These are phyloP conservation scores for Boletus rex-veris DNA, from an alignment of 768 basidiomycete species.

Conservation along the genomic window DNA sequence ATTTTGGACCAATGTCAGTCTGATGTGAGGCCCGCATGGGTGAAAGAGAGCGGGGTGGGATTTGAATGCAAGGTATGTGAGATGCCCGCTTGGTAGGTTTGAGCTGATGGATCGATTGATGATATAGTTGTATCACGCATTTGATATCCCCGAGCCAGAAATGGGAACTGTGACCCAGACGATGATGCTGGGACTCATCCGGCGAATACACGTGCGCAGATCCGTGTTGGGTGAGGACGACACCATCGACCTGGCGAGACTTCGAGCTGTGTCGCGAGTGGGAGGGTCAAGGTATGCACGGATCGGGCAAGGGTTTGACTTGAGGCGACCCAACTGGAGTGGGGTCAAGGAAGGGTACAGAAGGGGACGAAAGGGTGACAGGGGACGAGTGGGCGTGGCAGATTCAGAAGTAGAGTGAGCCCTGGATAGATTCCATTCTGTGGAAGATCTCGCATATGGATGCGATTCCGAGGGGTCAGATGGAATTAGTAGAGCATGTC, in stretches of 20 bases:
- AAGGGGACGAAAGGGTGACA: conserved; percentile 4
- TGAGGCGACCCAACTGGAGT: conserved; percentile 42
- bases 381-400: conserved; percentile 6
- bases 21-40: conserved; percentile 48
- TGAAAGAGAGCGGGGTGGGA: conserved; percentile 54
- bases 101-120: conserved; percentile 18
- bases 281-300: conserved; percentile 47
- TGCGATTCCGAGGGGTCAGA: conserved; percentile 17
- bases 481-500: conserved; percentile 18
- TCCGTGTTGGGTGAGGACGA: conserved; percentile 44
- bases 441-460: conserved; percentile 14
- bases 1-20: conserved; percentile 32
- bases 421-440: conserved; percentile 20
- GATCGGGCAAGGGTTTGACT: conserved; percentile 44
- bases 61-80: conserved; percentile 60
- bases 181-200: conserved; percentile 53
- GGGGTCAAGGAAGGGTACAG: conserved; percentile 9
- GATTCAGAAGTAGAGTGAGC: background rate
- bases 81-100: conserved; percentile 1
- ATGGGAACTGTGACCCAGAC: conserved; percentile 39
- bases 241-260: conserved; percentile 45
- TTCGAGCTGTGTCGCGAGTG: conserved; percentile 51
- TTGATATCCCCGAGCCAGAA: conserved; percentile 44
- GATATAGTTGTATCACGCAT: conserved; percentile 45
- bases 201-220: conserved; percentile 49